Base-by-base conservation (phyloP, 768 basidiomycete genomes). In the Boletellus sp. region DNA sequence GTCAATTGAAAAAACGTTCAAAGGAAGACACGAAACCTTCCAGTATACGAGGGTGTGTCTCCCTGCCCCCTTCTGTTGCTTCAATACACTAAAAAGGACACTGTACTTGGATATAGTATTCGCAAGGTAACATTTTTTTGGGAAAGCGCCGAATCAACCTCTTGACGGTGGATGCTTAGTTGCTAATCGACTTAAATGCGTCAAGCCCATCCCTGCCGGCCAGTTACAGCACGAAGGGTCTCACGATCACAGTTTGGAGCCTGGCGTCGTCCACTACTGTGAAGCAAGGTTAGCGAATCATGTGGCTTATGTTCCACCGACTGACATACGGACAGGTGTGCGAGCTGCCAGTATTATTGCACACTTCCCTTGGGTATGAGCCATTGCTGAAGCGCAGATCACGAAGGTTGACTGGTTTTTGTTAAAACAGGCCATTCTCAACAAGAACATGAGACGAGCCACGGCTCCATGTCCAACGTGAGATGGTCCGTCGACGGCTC, bases 1-100 rank as follows among this genome's bases (percentile, higher is more conserved):
- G 47, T 77, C 80, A 0, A 74, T 85, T 16, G 77, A 83, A 52
- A 79, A 75, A 7, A 83, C 79, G 0, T 85, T 84, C 52, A 77
- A 72, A 0, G 84, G 84, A 2, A 70, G 68, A 50, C 77, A 83
- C 35, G 78, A 81, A 54, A 78, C 73, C 3, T 84, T 82, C 63
- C 75, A 80, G 54, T 85, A 80, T 49, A 84, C 83, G 1, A 85
- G 77, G 74, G 83, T 79, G 41, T 32, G 48, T 44, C 17, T 32
- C 24, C 35, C 9, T 8, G 28, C 28, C 11, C 16, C 16, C 17
- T 44, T 11, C 23, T 22, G 6, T 12, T 17, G 20, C 15, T 44
- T 46, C 6, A 8, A 16, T 31, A 11, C 8, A 7, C 17, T 32
- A 16, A 42, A 26, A n/a, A 15, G 1, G 10, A 44, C 23, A 23